These are phyloP conservation scores for Irpex rosettiformis DNA, from an alignment of 1,284 basidiomycete species.

Conservation along the genomic window DNA sequence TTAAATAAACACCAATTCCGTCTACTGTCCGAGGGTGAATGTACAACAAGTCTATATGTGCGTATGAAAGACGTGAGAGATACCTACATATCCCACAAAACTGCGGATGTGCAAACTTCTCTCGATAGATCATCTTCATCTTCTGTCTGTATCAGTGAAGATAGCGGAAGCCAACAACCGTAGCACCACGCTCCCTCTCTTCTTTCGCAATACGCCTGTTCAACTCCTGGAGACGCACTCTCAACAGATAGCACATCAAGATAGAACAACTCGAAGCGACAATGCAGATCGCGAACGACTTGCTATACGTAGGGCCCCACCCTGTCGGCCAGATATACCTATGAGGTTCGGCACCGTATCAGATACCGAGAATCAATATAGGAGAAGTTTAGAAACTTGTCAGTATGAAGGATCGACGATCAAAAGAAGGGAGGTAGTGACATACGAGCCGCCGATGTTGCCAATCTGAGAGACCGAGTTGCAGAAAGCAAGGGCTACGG, in stretches of 20 bases:
- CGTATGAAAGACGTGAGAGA: background rate
- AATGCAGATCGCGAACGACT: constrained; percentile 48
- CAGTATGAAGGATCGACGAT: background rate
- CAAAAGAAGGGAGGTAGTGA: background rate
- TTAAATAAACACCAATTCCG: background rate
- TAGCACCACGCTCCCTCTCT: background rate
- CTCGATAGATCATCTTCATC: too few species aligned
- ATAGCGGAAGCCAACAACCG: constrained; percentile 3
- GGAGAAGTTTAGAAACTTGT: background rate
- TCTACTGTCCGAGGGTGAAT: background rate
- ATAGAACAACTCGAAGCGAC: constrained; percentile 36
- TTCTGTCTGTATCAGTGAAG: background rate
- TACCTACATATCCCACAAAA: background rate
- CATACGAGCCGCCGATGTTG: constrained; percentile 63
- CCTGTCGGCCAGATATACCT: constrained; percentile 37
- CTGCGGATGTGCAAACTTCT: too few species aligned
- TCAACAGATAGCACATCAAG: constrained; percentile 46
- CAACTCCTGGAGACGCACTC: constrained; percentile 32
- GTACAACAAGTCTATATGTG: background rate
- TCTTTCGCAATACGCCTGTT: constrained; percentile 21
- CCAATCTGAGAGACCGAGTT: constrained; percentile 71
- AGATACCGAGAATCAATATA: background rate
- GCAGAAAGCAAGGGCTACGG: constrained; percentile 70
- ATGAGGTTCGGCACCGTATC: background rate
- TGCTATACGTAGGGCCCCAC: constrained; percentile 40